Evolutionary conservation across 208 protist species (phyloP).

Genomic region (Leptomonas seymouri): DNA sequence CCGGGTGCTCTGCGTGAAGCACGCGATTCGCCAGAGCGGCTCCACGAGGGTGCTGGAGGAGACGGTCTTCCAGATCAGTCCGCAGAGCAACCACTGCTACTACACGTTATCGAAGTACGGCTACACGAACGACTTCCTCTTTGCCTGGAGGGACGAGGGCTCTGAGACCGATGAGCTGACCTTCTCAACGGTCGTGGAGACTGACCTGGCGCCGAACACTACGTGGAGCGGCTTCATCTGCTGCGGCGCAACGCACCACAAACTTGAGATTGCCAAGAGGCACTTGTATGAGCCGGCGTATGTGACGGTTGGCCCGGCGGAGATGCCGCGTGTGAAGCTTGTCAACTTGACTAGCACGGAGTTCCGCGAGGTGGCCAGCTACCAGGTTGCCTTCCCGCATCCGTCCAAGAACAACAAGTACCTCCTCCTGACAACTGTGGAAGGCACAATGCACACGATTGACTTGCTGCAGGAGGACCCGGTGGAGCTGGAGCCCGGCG

Average conservation of each 20-base stretch:
- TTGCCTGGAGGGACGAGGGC: conserved; percentile 25
- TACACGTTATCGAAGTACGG: conserved; percentile 42
- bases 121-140: conserved; percentile 45
- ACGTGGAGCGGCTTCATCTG: conserved; percentile 48
- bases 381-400: conserved; percentile 29
- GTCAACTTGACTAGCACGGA: conserved; percentile 46
- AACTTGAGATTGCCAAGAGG: conserved; percentile 34
- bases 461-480: conserved; percentile 32
- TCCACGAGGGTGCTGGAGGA: conserved; percentile 17
- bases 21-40: conserved; percentile 24
- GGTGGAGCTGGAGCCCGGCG: conserved; percentile 33
- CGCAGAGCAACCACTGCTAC: conserved; percentile 24
- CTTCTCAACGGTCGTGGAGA: conserved; percentile 35
- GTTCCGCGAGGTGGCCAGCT: conserved; percentile 41
- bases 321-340: conserved; percentile 42
- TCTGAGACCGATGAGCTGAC: neutral
- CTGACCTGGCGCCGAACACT: conserved; percentile 35
- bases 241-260: conserved; percentile 26
- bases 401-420: conserved; percentile 37
- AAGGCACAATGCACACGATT: conserved; percentile 15
- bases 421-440: conserved; percentile 32
- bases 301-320: conserved; percentile 46
- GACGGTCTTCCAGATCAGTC: conserved; percentile 19
- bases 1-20: conserved; percentile 30
- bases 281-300: conserved; percentile 48